Base-by-base conservation (phyloP, 2,329 filamentous ascomycete genomes). In the Sporothrix pseudoabietina region DNA sequence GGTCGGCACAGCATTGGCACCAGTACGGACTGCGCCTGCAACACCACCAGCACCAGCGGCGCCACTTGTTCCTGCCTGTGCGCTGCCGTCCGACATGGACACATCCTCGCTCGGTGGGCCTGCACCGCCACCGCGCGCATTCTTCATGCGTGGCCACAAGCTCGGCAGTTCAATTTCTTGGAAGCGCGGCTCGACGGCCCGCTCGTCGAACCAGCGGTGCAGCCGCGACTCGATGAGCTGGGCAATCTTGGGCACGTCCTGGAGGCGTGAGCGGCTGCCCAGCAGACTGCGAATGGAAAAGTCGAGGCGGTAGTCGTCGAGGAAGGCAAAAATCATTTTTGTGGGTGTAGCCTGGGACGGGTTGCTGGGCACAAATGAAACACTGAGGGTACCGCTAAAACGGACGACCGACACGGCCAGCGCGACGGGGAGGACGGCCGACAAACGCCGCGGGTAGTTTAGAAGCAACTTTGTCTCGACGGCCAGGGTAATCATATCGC, bases 401-500 rank as follows among this genome's bases (percentile, higher is more conserved):
- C 96, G 88, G 19, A 97, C 93, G 19, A 99, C 92, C 19, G 92
- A 96, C 14, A 99, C 94, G 0, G 94, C 91, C 47, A 99, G 85
- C 0, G 95, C 96, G 22, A 99, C 94, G 2, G 96, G 96, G 0
- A 99, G 85, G 8, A 98, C 91, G 0, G 96, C 96, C 6, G 94
- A 93, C 71, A 94, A 86, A 8, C 93, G 93, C 80, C 94, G 97
- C 0, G 96, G 96, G 80, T 97, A 99, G 82, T 99, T 99, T 72
- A 99, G 87, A 66, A 97, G 87, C 75, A 99, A 85, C 78, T 96
- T 97, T 3, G 96, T 99, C 84, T 99, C 96, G 35, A 99, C 87
- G 0, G 94, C 96, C 71, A 99, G 85, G 0, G 96, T 99, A 74
- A 99, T 93, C 82, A 97, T 94, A 82, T 99, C 96, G 82, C 92